Evolutionary conservation across 164 flowering plant species (phyloP), one percentile per base, ranked within the genome.

Genomic region (Magnolia kwangsiensis): DNA sequence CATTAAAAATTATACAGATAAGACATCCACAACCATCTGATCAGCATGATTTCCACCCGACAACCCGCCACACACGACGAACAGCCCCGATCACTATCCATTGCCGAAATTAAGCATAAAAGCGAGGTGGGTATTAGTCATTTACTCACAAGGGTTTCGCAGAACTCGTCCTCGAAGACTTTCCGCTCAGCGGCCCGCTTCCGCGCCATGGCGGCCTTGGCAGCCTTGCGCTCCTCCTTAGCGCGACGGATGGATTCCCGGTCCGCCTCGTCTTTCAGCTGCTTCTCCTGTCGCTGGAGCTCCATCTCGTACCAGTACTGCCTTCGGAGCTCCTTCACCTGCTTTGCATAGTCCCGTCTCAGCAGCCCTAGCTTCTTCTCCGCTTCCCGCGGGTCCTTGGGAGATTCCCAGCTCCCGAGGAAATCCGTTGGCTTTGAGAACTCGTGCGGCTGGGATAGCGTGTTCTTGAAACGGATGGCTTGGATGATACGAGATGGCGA

Each of bases 221-320:
- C 78, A 1, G 84, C 86, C 84, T 81, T 89, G 11, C 90, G 71
- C 82, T 90, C 91, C 81, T 89, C 90, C 69, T 83, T 89, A 0
- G 87, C 92, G n/a, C 81, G 65, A 65, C 90, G 77, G 29, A 85
- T 69, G 1, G 88, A 89, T 81, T 91, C 95, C 67, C 75, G 80
- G 75, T 77, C 83, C 21, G 91, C 95, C 76, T 87, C 89, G 29
- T 90, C 95, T 75, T 88, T 85, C 23, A 84, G 80, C 76, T 80
- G 83, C 84, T 88, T 85, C 80, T 92, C 97, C 61, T 87, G 81
- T 73, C 86, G 82, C 83, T 84, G 82, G 72, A 85, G 45, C 77
- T 91, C 98, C 88, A 92, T 81, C 78, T 94, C 98, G 18, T 79
- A 72, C n/a, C 84, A 81, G 76, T 88, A 94, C 71, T 83, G 81